These are phyloP conservation scores for Hyaloscypha finlandica DNA, from an alignment of 495 filamentous ascomycete genomes.

Conservation along the genomic window DNA sequence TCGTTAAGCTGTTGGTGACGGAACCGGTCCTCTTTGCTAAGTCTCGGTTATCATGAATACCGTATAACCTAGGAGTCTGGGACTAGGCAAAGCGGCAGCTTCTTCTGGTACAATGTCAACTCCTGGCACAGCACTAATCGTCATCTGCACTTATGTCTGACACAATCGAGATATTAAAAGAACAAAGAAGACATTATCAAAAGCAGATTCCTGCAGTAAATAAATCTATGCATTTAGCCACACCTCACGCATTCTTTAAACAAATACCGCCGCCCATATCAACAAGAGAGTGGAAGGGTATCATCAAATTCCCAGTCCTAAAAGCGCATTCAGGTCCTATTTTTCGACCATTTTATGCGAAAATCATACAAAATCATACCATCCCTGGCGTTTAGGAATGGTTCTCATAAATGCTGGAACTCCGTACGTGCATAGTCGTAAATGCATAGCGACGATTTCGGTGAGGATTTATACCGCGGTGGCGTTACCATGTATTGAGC, in stretches of 20 bases:
- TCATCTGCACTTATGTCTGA: too few species aligned
- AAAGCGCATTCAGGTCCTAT: neutral
- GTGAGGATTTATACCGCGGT: neutral
- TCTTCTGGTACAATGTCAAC: too few species aligned
- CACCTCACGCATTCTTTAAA: neutral
- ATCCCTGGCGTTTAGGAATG: neutral
- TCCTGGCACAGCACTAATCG: too few species aligned
- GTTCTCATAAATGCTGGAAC: neutral
- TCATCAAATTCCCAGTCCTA: neutral
- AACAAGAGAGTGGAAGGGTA: neutral
- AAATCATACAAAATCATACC: neutral
- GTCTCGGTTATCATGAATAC: too few species aligned
- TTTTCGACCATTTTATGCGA: neutral
- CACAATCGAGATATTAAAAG: too few species aligned
- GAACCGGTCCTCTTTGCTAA: too few species aligned
- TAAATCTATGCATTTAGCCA: neutral
- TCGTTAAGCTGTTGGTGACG: too few species aligned
- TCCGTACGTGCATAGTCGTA: neutral
- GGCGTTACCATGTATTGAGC: conserved; percentile 56
- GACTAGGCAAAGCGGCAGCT: too few species aligned
- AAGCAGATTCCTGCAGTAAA: too few species aligned
- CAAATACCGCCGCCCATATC: neutral
- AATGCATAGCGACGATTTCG: neutral
- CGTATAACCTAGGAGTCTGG: too few species aligned
- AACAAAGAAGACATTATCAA: too few species aligned